These are phyloP conservation scores for Babesia bigemina DNA, from an alignment of 169 alveolate species.

Conservation along the genomic window DNA sequence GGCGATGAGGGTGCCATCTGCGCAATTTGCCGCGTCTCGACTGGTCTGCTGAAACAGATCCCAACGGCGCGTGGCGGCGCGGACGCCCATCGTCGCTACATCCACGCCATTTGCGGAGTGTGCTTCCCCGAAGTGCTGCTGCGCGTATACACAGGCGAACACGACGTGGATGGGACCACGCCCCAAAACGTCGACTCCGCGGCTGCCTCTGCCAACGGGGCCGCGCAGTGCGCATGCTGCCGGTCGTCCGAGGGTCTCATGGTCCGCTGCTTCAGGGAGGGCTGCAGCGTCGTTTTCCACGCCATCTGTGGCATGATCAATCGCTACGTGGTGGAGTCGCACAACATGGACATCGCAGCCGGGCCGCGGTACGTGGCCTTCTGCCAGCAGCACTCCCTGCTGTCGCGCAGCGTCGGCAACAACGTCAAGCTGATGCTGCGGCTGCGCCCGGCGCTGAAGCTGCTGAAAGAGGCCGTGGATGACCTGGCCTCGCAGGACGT, in stretches of 20 bases:
- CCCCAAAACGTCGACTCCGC: background rate
- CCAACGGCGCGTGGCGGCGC: background rate
- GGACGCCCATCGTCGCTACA: conserved; percentile 7
- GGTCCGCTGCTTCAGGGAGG: conserved; percentile 46
- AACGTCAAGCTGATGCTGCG: conserved; percentile 46
- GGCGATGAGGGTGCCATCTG: conserved; percentile 39
- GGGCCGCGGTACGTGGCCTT: conserved; percentile 44
- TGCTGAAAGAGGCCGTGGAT: conserved; percentile 22
- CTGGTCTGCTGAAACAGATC: conserved; percentile 30
- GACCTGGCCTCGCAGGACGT: conserved; percentile 64
- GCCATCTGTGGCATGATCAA: conserved; percentile 45
- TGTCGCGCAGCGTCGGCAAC: conserved; percentile 42
- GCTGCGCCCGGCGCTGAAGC: conserved; percentile 26
- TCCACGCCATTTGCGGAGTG: conserved; percentile 43
- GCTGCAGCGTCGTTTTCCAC: conserved; percentile 42
- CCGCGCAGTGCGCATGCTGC: conserved; percentile 33
- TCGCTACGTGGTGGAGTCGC: conserved; percentile 40
- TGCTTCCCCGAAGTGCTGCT: conserved; percentile 40
- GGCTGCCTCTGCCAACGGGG: background rate
- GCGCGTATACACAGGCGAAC: background rate
- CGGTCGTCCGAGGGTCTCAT: conserved; percentile 18
- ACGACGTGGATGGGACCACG: background rate
- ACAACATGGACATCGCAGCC: conserved; percentile 21
- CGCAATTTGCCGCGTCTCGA: conserved; percentile 12
- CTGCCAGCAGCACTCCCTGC: conserved; percentile 60